Percentiles rank a stretch among this genome's conserved stretches.
Conservation (phyloP, 768 basidiomycete species). For the Lenzites betulinus region DNA sequence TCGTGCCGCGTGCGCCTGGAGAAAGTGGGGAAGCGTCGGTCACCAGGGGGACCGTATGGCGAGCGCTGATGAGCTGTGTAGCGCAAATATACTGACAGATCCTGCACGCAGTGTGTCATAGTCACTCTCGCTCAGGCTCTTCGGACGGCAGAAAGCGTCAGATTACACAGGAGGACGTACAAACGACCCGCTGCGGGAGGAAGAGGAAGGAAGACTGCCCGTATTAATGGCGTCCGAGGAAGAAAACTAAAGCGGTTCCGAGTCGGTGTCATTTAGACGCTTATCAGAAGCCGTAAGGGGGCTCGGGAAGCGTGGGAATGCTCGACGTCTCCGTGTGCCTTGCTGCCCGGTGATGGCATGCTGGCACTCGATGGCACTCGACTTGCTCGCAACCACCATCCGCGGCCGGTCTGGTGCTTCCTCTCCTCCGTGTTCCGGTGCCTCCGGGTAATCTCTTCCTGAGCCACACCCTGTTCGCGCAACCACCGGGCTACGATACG, state of each 20-base stretch:
- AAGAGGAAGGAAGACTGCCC: background rate
- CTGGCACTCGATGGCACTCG: background rate
- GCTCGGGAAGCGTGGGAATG: constrained; percentile 11
- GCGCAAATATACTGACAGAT: constrained; percentile 17
- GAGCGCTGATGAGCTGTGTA: constrained; percentile 1
- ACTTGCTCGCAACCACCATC: constrained; percentile 7
- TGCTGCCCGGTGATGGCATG: no score
- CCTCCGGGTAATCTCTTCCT: no score
- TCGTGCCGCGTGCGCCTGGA: background rate
- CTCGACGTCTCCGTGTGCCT: background rate
- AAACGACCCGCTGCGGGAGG: background rate
- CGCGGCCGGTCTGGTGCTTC: background rate
- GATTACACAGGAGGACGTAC: background rate
- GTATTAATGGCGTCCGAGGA: background rate
- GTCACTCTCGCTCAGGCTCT: constrained; percentile 16
- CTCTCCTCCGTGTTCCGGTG: background rate
- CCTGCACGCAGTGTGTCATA: constrained; percentile 4
- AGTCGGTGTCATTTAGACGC: constrained; percentile 4
- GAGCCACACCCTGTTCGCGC: no score
- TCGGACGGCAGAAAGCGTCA: background rate
- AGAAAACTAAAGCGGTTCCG: no score
- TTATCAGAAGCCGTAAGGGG: no score
- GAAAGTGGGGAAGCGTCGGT: constrained; percentile 18
- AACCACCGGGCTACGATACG: no score
- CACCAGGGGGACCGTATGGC: constrained; percentile 21